Percentiles rank a stretch among this genome's conserved stretches.
These are phyloP conservation scores for Colletotrichum navitas DNA, from an alignment of 2,329 filamentous ascomycete genomes.

Conservation along the genomic window DNA sequence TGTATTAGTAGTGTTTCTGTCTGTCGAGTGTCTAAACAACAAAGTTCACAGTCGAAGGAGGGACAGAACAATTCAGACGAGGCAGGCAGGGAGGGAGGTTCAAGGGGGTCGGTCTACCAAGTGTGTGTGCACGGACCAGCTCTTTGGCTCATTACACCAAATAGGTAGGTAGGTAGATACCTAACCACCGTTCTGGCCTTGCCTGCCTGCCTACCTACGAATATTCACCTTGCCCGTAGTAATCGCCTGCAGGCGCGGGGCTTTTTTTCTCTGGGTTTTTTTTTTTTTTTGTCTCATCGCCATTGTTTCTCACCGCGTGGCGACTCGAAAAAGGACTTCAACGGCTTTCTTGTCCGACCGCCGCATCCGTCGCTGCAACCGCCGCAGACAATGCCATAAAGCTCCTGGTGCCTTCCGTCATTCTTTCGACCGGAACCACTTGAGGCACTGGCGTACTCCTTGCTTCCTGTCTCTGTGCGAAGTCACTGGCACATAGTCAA, in stretches of 20 bases:
- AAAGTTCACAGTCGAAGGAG: background rate
- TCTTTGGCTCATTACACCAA: background rate
- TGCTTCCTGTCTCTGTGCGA: constrained; percentile 20
- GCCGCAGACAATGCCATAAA: constrained; percentile 27
- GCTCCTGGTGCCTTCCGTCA: constrained; percentile 7
- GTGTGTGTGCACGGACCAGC: background rate
- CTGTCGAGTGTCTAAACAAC: background rate
- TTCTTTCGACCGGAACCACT: background rate
- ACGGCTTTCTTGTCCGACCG: constrained; percentile 25
- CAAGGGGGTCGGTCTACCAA: background rate
- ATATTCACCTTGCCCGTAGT: background rate
- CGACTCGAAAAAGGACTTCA: constrained; percentile 16
- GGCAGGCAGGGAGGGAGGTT: background rate
- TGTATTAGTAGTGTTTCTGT: background rate
- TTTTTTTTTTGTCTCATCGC: constrained; percentile 13
- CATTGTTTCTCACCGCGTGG: constrained; percentile 27
- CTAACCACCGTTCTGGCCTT: no score
- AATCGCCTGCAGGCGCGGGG: constrained; percentile 9
- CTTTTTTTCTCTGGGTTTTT: no score
- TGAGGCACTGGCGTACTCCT: constrained; percentile 15
- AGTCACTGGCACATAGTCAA: constrained; percentile 13
- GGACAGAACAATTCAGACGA: background rate
- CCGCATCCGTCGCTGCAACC: constrained; percentile 16
- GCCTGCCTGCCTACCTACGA: background rate
- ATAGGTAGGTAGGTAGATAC: background rate